These are phyloP conservation scores for Claviceps sp. DNA, from an alignment of 2,329 filamentous ascomycete genomes.

Conservation along the genomic window DNA sequence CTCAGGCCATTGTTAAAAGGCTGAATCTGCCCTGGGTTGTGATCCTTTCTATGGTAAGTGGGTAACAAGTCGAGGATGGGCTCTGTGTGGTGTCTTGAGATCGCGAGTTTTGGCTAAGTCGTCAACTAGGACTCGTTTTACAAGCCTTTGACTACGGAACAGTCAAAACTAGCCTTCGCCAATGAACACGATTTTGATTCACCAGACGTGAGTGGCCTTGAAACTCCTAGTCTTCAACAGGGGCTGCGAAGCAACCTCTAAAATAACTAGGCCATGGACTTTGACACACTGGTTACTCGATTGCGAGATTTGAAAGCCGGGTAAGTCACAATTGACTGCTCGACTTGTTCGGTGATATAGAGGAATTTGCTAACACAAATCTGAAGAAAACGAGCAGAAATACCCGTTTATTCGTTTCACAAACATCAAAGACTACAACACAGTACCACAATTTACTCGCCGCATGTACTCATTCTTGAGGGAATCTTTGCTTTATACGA, in stretches of 20 bases:
- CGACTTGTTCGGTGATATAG: background rate
- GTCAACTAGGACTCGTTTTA: constrained; percentile 83
- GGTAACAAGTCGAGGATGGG: background rate
- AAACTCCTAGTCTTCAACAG: background rate
- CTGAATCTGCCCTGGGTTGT: constrained; percentile 96
- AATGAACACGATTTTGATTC: constrained; percentile 97
- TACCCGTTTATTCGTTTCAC: constrained; percentile 90
- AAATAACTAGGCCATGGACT: constrained; percentile 61
- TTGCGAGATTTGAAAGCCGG: constrained; percentile 80
- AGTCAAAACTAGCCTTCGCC: constrained; percentile 66
- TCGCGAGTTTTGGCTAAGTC: constrained; percentile 10
- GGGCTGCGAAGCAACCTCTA: background rate
- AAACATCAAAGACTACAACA: constrained; percentile 70
- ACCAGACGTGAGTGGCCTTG: constrained; percentile 42
- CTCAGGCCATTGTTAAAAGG: constrained; percentile 77
- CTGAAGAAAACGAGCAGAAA: constrained; percentile 67
- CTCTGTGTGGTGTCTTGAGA: background rate
- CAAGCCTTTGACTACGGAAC: constrained; percentile 68
- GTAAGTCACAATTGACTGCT: constrained; percentile 35
- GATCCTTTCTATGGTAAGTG: constrained; percentile 80
- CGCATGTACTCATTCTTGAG: constrained; percentile 88
- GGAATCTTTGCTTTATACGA: constrained; percentile 94
- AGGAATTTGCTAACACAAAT: background rate
- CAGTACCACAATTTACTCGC: constrained; percentile 86
- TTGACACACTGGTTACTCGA: constrained; percentile 70